Evolutionary conservation across 2,329 filamentous ascomycete species (phyloP), one percentile per base, ranked within the genome.

Genomic region (Colletotrichum sp.): DNA sequence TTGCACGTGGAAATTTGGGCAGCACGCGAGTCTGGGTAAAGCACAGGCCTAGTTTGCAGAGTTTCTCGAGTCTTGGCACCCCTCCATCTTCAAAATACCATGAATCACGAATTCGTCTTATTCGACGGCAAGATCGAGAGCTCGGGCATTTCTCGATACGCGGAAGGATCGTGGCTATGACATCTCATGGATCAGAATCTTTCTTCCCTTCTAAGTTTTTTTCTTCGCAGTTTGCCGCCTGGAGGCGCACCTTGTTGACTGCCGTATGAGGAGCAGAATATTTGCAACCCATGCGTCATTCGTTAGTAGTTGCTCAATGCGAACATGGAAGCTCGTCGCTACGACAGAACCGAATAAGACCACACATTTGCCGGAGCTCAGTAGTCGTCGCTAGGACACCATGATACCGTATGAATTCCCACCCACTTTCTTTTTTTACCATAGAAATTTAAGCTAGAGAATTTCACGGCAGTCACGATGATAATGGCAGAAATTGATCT

Each of bases 311-410:
- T 1, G 43, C 43, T 48, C 43, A 48, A 0, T 13, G n/a, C 43
- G 13, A 48, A 48, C 43, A 21, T 48, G n/a, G 43, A 21, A 48
- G 43, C 10, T 21, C n/a, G 18, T 48, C 4, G 43, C n/a, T 48
- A 21, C n/a, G 4, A 48, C n/a, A 21, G 6, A 21, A 21, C 10
- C n/a, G n/a, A 48, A 21, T 21, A 21, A 48, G 43, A 48, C 10
- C n/a, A 4, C 43, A 21, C n/a, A 13, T 48, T 48, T 48, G n/a
- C n/a, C 1, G 10, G n/a, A 5, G 0, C n/a, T 12, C 6, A 3
- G 2, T 21, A 8, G n/a, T 48, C 3, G 43, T 10, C 30, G 4
- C 28, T 4, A 4, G 6, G n/a, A 5, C n/a, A 21, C 10, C 12
- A 13, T 48, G 10, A 21, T 6, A 1, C n/a, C 10, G 3, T 13